Evolutionary conservation across 352 stramenopile species (phyloP).

Genomic region (Globisporangium cederbergense): DNA sequence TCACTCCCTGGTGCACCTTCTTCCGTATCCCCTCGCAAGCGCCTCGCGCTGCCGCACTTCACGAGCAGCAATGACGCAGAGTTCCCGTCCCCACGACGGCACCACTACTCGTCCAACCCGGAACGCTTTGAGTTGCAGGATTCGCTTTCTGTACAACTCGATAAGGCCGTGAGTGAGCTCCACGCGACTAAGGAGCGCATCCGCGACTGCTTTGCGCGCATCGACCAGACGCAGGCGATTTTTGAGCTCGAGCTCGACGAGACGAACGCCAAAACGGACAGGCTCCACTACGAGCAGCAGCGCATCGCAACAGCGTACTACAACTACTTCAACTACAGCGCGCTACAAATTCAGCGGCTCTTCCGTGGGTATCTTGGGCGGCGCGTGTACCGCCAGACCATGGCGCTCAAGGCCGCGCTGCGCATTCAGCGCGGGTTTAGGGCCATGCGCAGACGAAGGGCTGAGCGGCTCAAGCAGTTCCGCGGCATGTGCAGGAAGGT

Average conservation of each 20-base stretch:
- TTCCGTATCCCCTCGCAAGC: constrained; percentile 11
- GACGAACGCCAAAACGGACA: constrained; percentile 21
- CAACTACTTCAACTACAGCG: constrained; percentile 33
- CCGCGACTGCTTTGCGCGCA: constrained; percentile 22
- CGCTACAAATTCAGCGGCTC: constrained; percentile 77
- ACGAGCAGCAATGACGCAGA: constrained; percentile 20
- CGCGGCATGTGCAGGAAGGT: constrained; percentile 44
- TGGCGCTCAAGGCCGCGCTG: constrained; percentile 38
- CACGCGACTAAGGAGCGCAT: constrained; percentile 19
- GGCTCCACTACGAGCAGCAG: constrained; percentile 27
- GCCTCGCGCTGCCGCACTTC: constrained; percentile 27
- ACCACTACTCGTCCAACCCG: constrained; percentile 14
- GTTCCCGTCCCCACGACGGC: constrained; percentile 10
- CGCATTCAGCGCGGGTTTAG: constrained; percentile 48
- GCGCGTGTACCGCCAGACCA: constrained; percentile 28
- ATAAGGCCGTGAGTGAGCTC: constrained; percentile 27
- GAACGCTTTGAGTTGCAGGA: constrained; percentile 24
- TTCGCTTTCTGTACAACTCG: constrained; percentile 20
- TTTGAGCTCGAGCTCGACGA: constrained; percentile 32
- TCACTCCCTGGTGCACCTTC: not conserved
- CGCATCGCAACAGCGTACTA: constrained; percentile 19
- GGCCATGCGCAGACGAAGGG: constrained; percentile 26
- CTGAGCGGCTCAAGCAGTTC: constrained; percentile 31
- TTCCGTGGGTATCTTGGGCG: constrained; percentile 84
- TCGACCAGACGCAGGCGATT: constrained; percentile 29